These are phyloP conservation scores for Colletotrichum sansevieriae DNA, from an alignment of 2,329 filamentous ascomycete species.

Conservation along the genomic window DNA sequence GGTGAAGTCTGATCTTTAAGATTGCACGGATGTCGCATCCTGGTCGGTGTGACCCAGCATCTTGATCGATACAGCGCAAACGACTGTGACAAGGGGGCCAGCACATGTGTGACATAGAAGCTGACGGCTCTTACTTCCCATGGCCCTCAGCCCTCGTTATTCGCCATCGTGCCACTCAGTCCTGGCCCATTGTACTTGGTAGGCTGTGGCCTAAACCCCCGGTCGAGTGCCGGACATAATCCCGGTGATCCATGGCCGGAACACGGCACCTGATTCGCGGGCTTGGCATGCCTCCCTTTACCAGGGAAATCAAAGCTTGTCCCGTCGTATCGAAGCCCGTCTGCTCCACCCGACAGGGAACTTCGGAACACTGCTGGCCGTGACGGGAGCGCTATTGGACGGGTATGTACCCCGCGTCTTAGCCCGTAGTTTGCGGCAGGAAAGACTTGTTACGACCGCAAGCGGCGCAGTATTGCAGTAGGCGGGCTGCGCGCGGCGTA, in stretches of 20 bases:
- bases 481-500: no score
- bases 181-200: not conserved
- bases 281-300: conserved; percentile 29
- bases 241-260: conserved; percentile 25
- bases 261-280: conserved; percentile 36
- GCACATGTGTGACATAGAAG: not conserved
- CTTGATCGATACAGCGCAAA: conserved; percentile 2
- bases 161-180: not conserved
- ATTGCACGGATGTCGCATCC: not conserved
- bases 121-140: conserved; percentile 16
- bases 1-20: not conserved
- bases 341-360: conserved; percentile 15
- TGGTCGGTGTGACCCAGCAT: conserved; percentile 17
- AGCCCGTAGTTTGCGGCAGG: conserved; percentile 18
- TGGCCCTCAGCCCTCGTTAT: conserved; percentile 30
- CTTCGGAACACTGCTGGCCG: conserved; percentile 3
- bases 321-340: conserved; percentile 32
- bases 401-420: conserved; percentile 41
- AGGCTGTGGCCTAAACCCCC: conserved; percentile 1
- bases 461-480: no score
- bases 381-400: conserved; percentile 40
- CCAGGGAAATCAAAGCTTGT: conserved; percentile 39
- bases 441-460: not conserved
- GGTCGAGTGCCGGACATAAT: conserved; percentile 10
- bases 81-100: not conserved